Evolutionary conservation across 768 basidiomycete genomes (phyloP).

Genomic region (Cantharellus cinnabarinus): DNA sequence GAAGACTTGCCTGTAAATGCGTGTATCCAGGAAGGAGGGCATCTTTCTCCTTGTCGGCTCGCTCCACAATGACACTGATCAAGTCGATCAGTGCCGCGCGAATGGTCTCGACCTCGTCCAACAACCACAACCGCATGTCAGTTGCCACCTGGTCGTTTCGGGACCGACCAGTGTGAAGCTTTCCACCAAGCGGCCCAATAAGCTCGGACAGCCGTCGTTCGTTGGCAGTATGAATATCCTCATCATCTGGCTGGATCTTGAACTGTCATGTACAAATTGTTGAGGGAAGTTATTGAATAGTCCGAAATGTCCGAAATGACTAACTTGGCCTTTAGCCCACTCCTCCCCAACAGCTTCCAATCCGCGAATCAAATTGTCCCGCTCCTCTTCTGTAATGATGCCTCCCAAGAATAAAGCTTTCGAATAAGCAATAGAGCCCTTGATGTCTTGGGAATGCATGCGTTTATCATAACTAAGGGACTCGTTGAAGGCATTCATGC

Average conservation of each 20-base stretch:
- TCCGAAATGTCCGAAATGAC: constrained; percentile 9
- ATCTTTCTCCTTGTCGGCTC: constrained; percentile 86
- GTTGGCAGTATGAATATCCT: constrained; percentile 98
- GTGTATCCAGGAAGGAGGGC: constrained; percentile 90
- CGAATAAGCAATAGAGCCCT: constrained; percentile 89
- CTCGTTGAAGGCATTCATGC: constrained; percentile 97
- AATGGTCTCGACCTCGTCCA: constrained; percentile 52
- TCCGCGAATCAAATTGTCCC: constrained; percentile 48
- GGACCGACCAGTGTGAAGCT: constrained; percentile 91
- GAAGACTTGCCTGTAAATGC: constrained; percentile 54
- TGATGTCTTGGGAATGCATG: constrained; percentile 83
- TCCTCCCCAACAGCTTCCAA: constrained; percentile 58
- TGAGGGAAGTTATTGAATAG: not conserved
- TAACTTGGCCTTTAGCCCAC: constrained; percentile 61
- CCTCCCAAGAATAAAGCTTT: constrained; percentile 64
- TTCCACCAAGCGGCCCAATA: constrained; percentile 82
- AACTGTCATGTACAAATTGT: constrained; percentile 32
- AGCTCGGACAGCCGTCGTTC: constrained; percentile 86
- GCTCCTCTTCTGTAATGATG: constrained; percentile 65
- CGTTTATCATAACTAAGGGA: constrained; percentile 85
- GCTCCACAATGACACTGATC: constrained; percentile 71
- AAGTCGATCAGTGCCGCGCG: constrained; percentile 52
- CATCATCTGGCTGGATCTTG: constrained; percentile 61
- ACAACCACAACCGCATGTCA: constrained; percentile 91
- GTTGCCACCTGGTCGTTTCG: constrained; percentile 98